phyloP scores from a whole-genome alignment of 2,329 filamentous ascomycete genomes.

The Escovopsis sp. region DNA sequence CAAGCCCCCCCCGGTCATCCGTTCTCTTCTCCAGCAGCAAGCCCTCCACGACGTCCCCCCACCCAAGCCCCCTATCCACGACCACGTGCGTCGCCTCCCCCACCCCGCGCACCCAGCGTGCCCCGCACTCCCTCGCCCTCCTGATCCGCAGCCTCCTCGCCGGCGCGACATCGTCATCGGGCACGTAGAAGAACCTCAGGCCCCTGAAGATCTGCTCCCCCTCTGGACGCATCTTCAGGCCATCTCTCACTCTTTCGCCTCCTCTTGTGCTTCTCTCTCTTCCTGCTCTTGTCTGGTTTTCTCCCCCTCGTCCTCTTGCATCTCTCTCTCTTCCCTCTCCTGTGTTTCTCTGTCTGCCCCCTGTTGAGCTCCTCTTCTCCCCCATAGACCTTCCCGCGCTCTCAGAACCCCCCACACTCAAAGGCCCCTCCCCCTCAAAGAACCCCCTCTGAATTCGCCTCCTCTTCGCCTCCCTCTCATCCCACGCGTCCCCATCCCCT shows the following conservation, averaged over 20 bases:
- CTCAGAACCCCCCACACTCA: no score
- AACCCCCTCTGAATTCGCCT: neutral
- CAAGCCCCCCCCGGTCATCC: constrained; percentile 6
- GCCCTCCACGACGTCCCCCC: constrained; percentile 31
- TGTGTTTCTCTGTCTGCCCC: no score
- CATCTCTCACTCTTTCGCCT: constrained; percentile 29
- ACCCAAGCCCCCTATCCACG: constrained; percentile 55
- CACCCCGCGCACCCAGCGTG: constrained; percentile 49
- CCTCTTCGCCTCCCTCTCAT: neutral
- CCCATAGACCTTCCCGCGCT: no score
- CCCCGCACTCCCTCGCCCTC: constrained; percentile 63
- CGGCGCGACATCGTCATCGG: constrained; percentile 59
- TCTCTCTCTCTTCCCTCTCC: no score
- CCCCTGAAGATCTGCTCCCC: constrained; percentile 43
- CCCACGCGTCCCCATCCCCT: no score
- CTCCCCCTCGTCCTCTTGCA: no score
- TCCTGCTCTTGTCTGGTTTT: constrained; percentile 11
- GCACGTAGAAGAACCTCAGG: constrained; percentile 62
- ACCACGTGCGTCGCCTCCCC: constrained; percentile 60
- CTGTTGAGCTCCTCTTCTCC: no score
- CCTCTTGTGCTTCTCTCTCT: constrained; percentile 14
- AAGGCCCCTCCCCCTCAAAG: neutral
- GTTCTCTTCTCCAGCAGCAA: constrained; percentile 24
- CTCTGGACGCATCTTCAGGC: constrained; percentile 33
- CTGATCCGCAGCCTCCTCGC: constrained; percentile 56